Evolutionary conservation across 2,329 filamentous ascomycete genomes (phyloP), one percentile per base, ranked within the genome.

Genomic region (Diaporthe destruens): DNA sequence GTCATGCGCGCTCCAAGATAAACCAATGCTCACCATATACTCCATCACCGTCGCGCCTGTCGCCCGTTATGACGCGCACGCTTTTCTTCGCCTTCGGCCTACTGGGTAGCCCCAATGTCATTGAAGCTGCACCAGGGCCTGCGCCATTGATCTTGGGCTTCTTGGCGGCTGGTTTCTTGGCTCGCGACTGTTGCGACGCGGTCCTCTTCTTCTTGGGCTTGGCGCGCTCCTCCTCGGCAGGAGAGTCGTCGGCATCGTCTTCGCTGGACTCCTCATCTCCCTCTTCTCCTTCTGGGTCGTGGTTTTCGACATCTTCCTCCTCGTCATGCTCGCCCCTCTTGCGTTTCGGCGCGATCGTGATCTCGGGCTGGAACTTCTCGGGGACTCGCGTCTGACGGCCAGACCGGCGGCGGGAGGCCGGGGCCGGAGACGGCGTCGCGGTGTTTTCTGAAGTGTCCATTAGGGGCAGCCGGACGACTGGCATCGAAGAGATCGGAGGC

Each of bases 371-470:
- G 81, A 90, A 92, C 80, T 91, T 91, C 79, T 87, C 81, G 57
- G 90, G 89, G 47, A 84, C 85, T 79, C 85, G 88, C 75, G 89
- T 86, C 84, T 90, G 90, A 89, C 90, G 90, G 89, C 90, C 89
- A 49, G 91, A 93, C 76, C 90, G 89, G 81, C 91, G 91, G 82
- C 86, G 85, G 78, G 85, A 84, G 73, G 84, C 82, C 74, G 84
- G 83, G 71, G 87, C 86, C 74, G 87, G 85, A 65, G 87, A 87
- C 76, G 84, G 83, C 78, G 84, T 87, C 80, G 86, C 85, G 83
- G 87, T 88, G 78, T 85, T 87, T 77, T 89, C 87, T 82, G 87
- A 85, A 76, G 80, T 86, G 79, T 87, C 84, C 85, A 87, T 87
- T 77, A 86, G 85, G 77, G 85, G 84, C 80, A 79, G 78, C 82